Evolutionary conservation across 2,329 filamentous ascomycete species (phyloP), one percentile per base, ranked within the genome.

Genomic region (Trichoderma sp.): DNA sequence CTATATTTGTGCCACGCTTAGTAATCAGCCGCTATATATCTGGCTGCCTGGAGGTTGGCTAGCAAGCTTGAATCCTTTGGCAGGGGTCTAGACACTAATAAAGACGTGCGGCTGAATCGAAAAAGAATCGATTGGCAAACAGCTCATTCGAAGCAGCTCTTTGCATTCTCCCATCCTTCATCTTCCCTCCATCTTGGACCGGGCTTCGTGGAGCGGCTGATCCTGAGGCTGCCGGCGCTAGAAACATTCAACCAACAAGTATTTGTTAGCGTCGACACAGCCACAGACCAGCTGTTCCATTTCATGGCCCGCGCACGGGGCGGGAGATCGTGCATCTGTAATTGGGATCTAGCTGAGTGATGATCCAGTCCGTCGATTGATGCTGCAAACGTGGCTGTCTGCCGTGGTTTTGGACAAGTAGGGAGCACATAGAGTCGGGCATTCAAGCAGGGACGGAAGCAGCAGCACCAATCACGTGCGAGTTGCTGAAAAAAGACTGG

Each of bases 1-100:
- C 61, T 65, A 65, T 65, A 56, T 65, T 65, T 46, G 61, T 39
- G 51, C 18, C 52, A 24, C 24, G 26, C 61, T 65, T 32, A 65
- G 16, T 65, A 4, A 58, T 49, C 63, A 58, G 54, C 5, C 21
- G 11, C 21, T 18, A 18, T 24, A 30, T 30, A 10, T 46, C 39
- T 49, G 59, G 59, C 43, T 24, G 26, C 59, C 16, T 11, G 10
- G 13, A n/a, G 18, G 18, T 30, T 21, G 39, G 39, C 11, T 30
- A 7, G 37, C 58, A 49, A 28, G 28, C 10, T 43, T 18, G 21
- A 32, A 60, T 63, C 30, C 28, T 16, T 26, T 7, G n/a, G 13
- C 28, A 30, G 28, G 43, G 43, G 32, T 10, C 16, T 14, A 43
- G 10, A 24, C 39, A 59, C 34, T 18, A n/a, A 16, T 24, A n/a